Evolutionary conservation across 768 basidiomycete species (phyloP), one percentile per base, ranked within the genome.

Genomic region (Melanogaster broomeanus): DNA sequence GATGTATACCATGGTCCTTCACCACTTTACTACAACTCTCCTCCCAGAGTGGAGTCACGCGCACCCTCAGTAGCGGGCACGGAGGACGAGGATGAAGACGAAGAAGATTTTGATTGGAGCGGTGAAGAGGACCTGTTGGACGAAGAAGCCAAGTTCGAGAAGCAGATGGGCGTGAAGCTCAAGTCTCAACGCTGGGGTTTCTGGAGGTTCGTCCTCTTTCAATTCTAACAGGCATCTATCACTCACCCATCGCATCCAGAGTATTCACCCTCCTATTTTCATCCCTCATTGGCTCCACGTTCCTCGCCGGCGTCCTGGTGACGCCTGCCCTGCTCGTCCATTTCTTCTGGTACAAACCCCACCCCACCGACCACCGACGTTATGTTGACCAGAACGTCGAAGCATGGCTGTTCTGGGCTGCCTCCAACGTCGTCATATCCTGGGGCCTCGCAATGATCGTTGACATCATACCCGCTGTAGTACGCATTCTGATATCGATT

Each of bases 351-450:
- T 87, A 85, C 61, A 77, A 81, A 40, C 79, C 78, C 0, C 64
- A 87, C 48, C 79, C 77, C 7, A 79, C 78, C 16, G 73, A 75
- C 8, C 71, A 82, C 56, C 78, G 87, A 15, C 75, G 72, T 25
- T 87, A 77, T 55, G 77, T 89, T 54, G 78, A 77, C 48, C 77
- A 84, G 55, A 90, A 86, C 63, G 66, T 87, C 40, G 74, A 86
- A 64, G 85, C 87, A 3, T 92, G 89, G 89, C 73, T 90, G 3
- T 88, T 88, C 67, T 92, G 89, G 88, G 82, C 81, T 7, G 90
- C 88, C 5, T 79, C 85, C 34, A 90, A 92, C 65, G 72, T 90
- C 45, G 72, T 88, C 51, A 77, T 90, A 45, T 90, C 88, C 3
- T 92, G 89, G 89, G 85, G 77, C 54, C 81, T 92, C 30, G 90